Conservation (phyloP, 2,329 filamentous ascomycete genomes). For the Alternaria triticina region DNA sequence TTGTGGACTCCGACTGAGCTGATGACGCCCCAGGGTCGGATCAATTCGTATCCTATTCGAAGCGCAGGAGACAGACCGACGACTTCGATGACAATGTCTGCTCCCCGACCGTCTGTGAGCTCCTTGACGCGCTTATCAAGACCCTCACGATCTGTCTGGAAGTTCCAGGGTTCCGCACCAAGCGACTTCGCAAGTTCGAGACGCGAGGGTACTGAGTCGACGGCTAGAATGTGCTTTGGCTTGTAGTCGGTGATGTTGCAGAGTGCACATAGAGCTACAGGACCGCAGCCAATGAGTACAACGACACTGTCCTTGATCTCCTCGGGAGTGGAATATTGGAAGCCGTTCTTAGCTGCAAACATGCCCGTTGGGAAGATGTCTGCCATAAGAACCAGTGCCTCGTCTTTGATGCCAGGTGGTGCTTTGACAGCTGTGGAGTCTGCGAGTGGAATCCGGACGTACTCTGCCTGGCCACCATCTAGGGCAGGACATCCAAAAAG, state of each 20-base stretch:
- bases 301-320: constrained; percentile 71
- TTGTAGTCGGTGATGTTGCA: constrained; percentile 77
- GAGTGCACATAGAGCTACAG: constrained; percentile 80
- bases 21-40: constrained; percentile 58
- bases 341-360: constrained; percentile 81
- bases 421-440: constrained; percentile 82
- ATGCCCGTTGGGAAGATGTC: constrained; percentile 88
- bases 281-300: constrained; percentile 82
- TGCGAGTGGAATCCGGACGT: constrained; percentile 73
- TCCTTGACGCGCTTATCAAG: constrained; percentile 74
- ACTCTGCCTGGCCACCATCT: constrained; percentile 84
- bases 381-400: constrained; percentile 83
- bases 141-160: constrained; percentile 68
- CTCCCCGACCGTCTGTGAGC: constrained; percentile 78
- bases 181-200: constrained; percentile 74
- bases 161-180: constrained; percentile 85
- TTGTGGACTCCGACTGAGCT: constrained; percentile 58
- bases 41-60: constrained; percentile 56
- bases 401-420: constrained; percentile 72
- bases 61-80: constrained; percentile 58
- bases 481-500: constrained; percentile 74
- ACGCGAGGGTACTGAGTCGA: constrained; percentile 78
- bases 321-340: constrained; percentile 65
- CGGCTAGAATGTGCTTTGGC: constrained; percentile 77
- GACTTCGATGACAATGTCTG: constrained; percentile 76